phyloP scores from a whole-genome alignment of 345 rosid species.

The Rhodamnia rubescens region DNA sequence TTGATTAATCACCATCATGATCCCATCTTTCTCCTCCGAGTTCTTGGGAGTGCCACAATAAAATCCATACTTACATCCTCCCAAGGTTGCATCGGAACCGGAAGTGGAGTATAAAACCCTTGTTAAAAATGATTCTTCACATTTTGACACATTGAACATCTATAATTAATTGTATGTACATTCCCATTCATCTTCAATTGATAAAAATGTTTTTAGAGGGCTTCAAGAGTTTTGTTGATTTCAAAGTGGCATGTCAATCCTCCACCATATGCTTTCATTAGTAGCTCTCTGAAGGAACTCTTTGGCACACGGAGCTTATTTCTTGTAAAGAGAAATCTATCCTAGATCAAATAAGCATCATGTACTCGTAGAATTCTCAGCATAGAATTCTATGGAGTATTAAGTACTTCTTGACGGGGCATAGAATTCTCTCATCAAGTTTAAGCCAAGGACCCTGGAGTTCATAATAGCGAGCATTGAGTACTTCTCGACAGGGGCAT shows the following conservation, averaged over 20 bases:
- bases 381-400: too few relatives aligned
- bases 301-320: neutral
- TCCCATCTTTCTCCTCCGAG: neutral
- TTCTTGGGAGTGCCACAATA: neutral
- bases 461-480: neutral
- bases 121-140: neutral
- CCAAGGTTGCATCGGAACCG: neutral
- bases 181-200: neutral
- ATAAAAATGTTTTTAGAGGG: neutral
- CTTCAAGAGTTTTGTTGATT: neutral
- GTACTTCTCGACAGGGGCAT: neutral
- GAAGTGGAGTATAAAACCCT: neutral
- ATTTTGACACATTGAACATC: neutral
- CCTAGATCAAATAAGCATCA: neutral
- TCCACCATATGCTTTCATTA: neutral
- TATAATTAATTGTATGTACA: neutral
- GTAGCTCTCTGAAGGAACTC: neutral
- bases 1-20: neutral
- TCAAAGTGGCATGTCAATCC: neutral
- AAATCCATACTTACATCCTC: neutral
- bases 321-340: neutral
- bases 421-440: neutral
- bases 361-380: neutral
- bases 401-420: too few relatives aligned
- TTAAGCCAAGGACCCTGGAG: neutral